These are phyloP conservation scores for Trypanosoma conorhini DNA, from an alignment of 208 protist genomes.

Conservation along the genomic window DNA sequence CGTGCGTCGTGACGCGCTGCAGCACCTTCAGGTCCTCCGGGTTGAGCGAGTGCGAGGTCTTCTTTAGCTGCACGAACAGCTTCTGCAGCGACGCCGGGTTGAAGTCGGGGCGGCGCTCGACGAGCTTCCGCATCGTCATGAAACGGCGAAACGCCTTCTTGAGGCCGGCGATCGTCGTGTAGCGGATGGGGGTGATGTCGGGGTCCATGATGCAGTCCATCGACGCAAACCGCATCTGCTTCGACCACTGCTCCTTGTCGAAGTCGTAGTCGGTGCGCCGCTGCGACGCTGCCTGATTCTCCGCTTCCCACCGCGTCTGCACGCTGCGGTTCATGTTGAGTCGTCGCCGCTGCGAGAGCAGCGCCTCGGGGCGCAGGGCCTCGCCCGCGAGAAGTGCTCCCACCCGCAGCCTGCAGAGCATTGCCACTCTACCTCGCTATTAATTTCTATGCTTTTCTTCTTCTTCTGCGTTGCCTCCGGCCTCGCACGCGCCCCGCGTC, in stretches of 20 bases:
- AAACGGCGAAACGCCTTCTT: constrained; percentile 80
- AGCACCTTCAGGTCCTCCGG: constrained; percentile 63
- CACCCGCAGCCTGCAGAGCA: constrained; percentile 13
- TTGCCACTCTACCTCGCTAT: neutral
- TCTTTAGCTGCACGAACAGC: constrained; percentile 78
- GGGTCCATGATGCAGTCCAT: constrained; percentile 94
- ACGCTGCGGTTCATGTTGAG: constrained; percentile 89
- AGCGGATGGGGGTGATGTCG: constrained; percentile 79
- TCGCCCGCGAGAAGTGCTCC: neutral
- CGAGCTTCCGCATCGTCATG: constrained; percentile 88
- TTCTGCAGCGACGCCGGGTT: constrained; percentile 61
- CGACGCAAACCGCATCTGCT: constrained; percentile 90
- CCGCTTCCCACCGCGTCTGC: constrained; percentile 83
- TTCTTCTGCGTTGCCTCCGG: neutral
- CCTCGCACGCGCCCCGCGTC: neutral
- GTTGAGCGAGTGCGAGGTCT: constrained; percentile 59
- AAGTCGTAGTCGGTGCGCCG: constrained; percentile 91
- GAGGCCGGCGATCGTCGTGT: constrained; percentile 71
- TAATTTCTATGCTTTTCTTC: neutral
- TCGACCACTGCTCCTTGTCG: constrained; percentile 92
- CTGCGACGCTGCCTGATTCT: constrained; percentile 66
- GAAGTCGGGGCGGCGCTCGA: constrained; percentile 85
- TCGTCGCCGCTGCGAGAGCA: constrained; percentile 24
- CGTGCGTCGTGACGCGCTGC: constrained; percentile 87
- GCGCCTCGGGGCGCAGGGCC: neutral